Percentiles rank a stretch among this genome's conserved stretches.
Evolutionary conservation across 768 basidiomycete genomes (phyloP).

Genomic region (Strobilomyces dryophilus): DNA sequence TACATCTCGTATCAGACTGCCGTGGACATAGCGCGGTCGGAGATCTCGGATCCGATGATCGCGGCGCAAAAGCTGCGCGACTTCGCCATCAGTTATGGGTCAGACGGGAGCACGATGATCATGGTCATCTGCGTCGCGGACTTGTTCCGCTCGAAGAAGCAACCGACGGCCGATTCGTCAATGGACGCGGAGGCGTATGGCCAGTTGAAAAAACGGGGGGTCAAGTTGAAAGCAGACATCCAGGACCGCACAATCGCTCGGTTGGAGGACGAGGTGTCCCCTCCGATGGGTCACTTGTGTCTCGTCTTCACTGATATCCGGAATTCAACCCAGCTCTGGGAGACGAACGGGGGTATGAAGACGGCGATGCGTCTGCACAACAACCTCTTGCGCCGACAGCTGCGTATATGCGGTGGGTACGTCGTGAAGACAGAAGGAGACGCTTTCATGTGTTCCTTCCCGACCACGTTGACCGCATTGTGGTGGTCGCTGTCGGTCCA

Average conservation of each 20-base stretch:
- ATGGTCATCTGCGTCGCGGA: slow-evolving; percentile 90
- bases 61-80: slow-evolving; percentile 97
- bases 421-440: slow-evolving; percentile 99
- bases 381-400: slow-evolving; percentile 72
- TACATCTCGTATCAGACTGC: slow-evolving; percentile 93
- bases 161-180: slow-evolving; percentile 29
- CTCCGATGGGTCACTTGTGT: slow-evolving; percentile 84
- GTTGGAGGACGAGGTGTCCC: slow-evolving; percentile 72
- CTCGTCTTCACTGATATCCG: slow-evolving; percentile 98
- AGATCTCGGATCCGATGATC: slow-evolving; percentile 68
- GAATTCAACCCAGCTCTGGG: slow-evolving; percentile 96
- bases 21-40: slow-evolving; percentile 87
- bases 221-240: slow-evolving; percentile 44
- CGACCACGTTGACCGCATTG: slow-evolving; percentile 77
- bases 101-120: slow-evolving; percentile 92
- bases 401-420: slow-evolving; percentile 91
- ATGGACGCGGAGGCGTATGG: slow-evolving; percentile 36
- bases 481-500: slow-evolving; percentile 92
- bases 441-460: slow-evolving; percentile 98
- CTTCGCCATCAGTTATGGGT: slow-evolving; percentile 95
- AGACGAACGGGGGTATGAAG: slow-evolving; percentile 92
- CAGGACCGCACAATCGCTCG: slow-evolving; percentile 56
- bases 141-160: slow-evolving; percentile 58
- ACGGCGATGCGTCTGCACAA: slow-evolving; percentile 92
- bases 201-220: slow-evolving; percentile 27